Base-by-base conservation (phyloP, 208 protist genomes). In the Acanthamoeba healyi region DNA sequence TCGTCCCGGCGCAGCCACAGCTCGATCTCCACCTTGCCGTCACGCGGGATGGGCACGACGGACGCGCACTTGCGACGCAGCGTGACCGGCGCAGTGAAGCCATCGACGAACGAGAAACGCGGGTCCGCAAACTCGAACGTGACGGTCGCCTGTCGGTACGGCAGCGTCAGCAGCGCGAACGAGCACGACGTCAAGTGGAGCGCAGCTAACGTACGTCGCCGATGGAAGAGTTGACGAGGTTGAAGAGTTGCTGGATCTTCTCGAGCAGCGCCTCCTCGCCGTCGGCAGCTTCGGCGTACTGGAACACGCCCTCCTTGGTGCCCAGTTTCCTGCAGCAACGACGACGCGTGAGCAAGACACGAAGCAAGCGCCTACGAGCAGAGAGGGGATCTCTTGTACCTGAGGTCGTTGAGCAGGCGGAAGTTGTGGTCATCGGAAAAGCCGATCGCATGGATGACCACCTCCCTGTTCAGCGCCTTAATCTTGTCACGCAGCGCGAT, bases 181-280 rank as follows among this genome's bases (percentile, higher is more conserved):
- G 49, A 54, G 49, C 14, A 70, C 14, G 26, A 7, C n/a, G n/a
- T n/a, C n/a, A n/a, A n/a, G n/a, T n/a, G n/a, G n/a, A n/a, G n/a
- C n/a, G n/a, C n/a, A n/a, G 70, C 24, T 12, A 1, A 29, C 70
- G 77, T 58, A 86, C 77, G 29, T 86, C 77, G 46, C 77, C 77
- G 44, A 86, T 86, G 77, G 77, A 58, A 4, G 77, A 51, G 22
- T 92, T 82, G 56, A 94, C 70, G 26, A 56, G 67, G 42, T 92
- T 84, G 34, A 96, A 95, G n/a, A 96, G 94, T 10, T 92, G 79
- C 15, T 84, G 51, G n/a, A 96, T 65, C 92, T 96, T 96, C 10
- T 95, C 94, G 34, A 93, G 70, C 3, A 96, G 63, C 14, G 86
- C 95, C n/a, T 91, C 63, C 40, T 49, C 32, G 44, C 95, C 95